Evolutionary conservation across 148 eudicot genomes (phyloP), one percentile per base, ranked within the genome.

Genomic region (Simmondsia chinensis): DNA sequence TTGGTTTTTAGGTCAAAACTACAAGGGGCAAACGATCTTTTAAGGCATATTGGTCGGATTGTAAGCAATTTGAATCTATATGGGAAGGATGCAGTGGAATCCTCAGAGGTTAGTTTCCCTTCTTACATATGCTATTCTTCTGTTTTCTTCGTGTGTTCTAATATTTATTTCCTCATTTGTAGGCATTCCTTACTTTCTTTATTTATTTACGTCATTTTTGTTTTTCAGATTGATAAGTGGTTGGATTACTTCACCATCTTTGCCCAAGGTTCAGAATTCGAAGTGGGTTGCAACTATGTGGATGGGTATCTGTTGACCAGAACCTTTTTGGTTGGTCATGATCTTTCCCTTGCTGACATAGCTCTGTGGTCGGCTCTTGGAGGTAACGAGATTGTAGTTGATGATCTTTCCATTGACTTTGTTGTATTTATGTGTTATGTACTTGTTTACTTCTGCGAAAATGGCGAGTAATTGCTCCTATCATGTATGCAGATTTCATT

Each of bases 361-460:
- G 73, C 73, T 43, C 51, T 86, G 57, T 91, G 94, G 94, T 65
- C 80, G 14, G 74, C 75, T 60, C 89, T 91, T 66, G 88, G 87
- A 57, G 94, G 99, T 91, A 61, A 20, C 14, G 31, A 21, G 6
- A 16, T 8, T 37, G 32, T 21, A 20, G 20, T 28, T 30, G 9
- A 24, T 7, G 22, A 33, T 3, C 12, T 26, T 30, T 13, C 29
- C 3, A 13, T 19, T 13, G 14, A 39, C 22, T 17, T 33, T 49
- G 26, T 14, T 7, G 23, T 13, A 13, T 9, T 21, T 7, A 13
- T 6, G 1, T 37, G 24, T 24, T 10, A 21, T 5, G 6, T 32
- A 15, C 15, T 24, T 45, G 13, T 26, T 45, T 9, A 15, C 4
- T 15, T 1, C 9, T 43, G 17, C 16, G 3, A 27, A 27, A 29